Evolutionary conservation across 371 early-diverging fungal genomes (phyloP), one percentile per base, ranked within the genome.

Genomic region (Mortierella sp.): DNA sequence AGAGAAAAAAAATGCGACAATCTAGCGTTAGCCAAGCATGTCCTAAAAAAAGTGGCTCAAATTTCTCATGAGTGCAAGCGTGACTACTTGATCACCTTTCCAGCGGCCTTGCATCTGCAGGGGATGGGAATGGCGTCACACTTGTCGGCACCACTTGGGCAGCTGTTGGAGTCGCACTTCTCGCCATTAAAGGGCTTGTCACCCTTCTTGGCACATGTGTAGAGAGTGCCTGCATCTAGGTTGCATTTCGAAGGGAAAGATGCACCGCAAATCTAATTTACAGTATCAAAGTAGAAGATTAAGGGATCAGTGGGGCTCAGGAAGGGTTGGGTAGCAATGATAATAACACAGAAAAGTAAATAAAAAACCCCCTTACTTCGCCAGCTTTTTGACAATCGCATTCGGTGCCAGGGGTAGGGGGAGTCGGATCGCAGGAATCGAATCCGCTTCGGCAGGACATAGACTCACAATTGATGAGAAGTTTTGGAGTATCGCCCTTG

Each of bases 141-240:
- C 74, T 57, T 74, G 60, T 74, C 60, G 8, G 74, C 52, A 50
- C 73, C 73, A 4, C 31, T 34, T 1, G 55, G 73, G 55, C 73
- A 73, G 24, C 34, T 55, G 38, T 54, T 54, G 28, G 55, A 50
- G 34, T 28, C 14, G 57, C 73, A 55, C n/a, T 26, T 74, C 13
- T 74, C 57, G 5, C 44, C 26, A 14, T 24, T 3, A 8, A 6
- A 28, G 72, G 72, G 72, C 21, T 31, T 42, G 26, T 19, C 70
- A 44, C 63, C 38, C 34, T 63, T 63, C 34, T 63, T 34, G 63
- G 16, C 6, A 14, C 63, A 63, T 5, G 63, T 34, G 34, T 34
- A 63, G 34, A 63, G 63, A 14, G 16, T 14, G 3, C 34, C 63
- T 31, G 63, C 63, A 16, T 63, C 63, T 8, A 38, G 19, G 7